Evolutionary conservation across 371 early-diverging fungal genomes (phyloP).

Genomic region (Actinomortierella ambigua): DNA sequence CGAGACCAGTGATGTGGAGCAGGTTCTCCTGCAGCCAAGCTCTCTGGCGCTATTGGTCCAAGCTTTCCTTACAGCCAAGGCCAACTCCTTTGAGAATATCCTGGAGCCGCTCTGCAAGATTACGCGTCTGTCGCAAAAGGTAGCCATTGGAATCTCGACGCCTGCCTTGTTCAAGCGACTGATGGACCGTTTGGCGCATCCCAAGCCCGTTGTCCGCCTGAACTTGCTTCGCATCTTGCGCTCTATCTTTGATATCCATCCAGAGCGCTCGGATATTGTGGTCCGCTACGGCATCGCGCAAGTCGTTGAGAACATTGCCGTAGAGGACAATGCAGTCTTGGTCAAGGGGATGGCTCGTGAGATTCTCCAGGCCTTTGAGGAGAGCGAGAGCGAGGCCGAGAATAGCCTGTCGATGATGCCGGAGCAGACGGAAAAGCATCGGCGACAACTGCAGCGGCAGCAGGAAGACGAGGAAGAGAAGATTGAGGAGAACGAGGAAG

Average conservation of each 20-base stretch:
- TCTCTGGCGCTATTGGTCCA: constrained; percentile 47
- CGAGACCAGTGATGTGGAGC: constrained; percentile 51
- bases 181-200: constrained; percentile 46
- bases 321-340: constrained; percentile 49
- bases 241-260: constrained; percentile 48
- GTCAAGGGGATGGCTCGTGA: constrained; percentile 53
- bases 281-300: constrained; percentile 28
- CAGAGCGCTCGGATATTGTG: constrained; percentile 21
- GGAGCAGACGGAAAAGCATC: background rate
- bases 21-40: constrained; percentile 42
- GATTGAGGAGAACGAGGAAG: background rate
- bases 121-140: constrained; percentile 41
- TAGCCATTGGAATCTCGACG: constrained; percentile 46
- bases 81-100: constrained; percentile 54
- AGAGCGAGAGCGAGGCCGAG: constrained; percentile 29
- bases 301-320: constrained; percentile 38
- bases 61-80: constrained; percentile 49
- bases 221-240: constrained; percentile 53
- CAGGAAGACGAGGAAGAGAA: constrained; percentile 6
- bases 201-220: constrained; percentile 55
- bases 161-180: constrained; percentile 48
- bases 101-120: constrained; percentile 54
- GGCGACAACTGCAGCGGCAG: too few relatives aligned
- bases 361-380: constrained; percentile 38
- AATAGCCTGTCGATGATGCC: too few relatives aligned